phyloP scores from a whole-genome alignment of 345 rosid genomes.

The Citrus inodora region DNA sequence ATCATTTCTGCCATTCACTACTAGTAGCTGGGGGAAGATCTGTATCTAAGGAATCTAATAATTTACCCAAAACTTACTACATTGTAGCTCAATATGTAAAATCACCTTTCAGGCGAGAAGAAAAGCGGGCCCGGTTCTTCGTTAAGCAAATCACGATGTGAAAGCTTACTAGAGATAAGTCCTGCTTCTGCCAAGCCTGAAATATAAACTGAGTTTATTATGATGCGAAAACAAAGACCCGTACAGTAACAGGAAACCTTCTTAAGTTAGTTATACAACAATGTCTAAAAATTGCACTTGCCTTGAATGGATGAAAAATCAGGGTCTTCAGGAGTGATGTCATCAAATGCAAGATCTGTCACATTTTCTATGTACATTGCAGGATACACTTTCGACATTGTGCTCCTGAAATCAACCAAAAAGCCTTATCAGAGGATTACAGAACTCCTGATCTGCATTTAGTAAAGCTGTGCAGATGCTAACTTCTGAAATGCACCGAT shows the following conservation, averaged over 20 bases:
- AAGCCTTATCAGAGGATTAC: slow-evolving; percentile 6
- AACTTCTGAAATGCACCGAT: background rate
- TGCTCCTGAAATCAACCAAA: slow-evolving; percentile 48
- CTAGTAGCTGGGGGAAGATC: background rate
- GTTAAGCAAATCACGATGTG: slow-evolving; percentile 52
- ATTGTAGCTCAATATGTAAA: background rate
- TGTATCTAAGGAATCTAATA: background rate
- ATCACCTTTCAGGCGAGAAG: slow-evolving; percentile 83
- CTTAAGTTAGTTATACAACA: background rate
- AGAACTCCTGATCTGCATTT: slow-evolving; percentile 2
- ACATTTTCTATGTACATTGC: slow-evolving; percentile 93
- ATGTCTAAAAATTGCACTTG: slow-evolving; percentile 21
- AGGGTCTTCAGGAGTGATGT: slow-evolving; percentile 76
- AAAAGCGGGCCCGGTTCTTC: slow-evolving; percentile 38
- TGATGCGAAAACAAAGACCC: background rate
- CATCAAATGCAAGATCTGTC: slow-evolving; percentile 92
- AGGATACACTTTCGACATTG: slow-evolving; percentile 82
- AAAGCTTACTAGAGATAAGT: slow-evolving; percentile 88
- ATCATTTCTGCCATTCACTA: background rate
- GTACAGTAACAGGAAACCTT: background rate
- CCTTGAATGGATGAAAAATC: slow-evolving; percentile 97
- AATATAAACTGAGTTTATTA: slow-evolving; percentile 27
- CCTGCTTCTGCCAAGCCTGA: slow-evolving; percentile 99
- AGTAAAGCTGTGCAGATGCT: background rate
- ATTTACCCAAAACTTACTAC: background rate